Conservation (phyloP, 2,329 filamentous ascomycete species). For the Trichoderma koningiopsis region DNA sequence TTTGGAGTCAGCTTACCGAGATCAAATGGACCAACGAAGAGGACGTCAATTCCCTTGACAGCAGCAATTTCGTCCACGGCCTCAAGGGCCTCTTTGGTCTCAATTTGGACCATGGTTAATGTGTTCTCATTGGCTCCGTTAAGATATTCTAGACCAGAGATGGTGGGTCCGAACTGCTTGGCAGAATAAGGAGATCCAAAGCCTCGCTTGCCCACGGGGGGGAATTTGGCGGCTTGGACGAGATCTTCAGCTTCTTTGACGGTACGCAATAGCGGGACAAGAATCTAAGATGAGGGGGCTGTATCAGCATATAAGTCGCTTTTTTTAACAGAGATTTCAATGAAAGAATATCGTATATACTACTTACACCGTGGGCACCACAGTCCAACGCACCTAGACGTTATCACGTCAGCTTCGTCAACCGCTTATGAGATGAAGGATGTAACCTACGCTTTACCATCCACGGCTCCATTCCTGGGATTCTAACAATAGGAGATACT, state of each 20-base stretch:
- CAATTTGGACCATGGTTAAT: conserved; percentile 68
- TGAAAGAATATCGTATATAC: background rate
- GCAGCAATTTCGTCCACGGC: conserved; percentile 63
- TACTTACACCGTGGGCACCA: conserved; percentile 53
- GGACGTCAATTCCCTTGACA: conserved; percentile 61
- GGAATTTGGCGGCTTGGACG: conserved; percentile 54
- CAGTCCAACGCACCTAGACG: conserved; percentile 50
- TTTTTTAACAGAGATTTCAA: background rate
- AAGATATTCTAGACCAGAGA: conserved; percentile 52
- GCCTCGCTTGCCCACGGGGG: conserved; percentile 51
- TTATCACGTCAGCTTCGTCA: background rate
- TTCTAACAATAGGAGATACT: conserved; percentile 48
- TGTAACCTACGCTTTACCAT: conserved; percentile 48
- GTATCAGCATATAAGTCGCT: background rate
- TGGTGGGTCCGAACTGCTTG: conserved; percentile 46
- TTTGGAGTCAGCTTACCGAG: conserved; percentile 46
- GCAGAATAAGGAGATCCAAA: conserved; percentile 53
- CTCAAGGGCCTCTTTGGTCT: conserved; percentile 64
- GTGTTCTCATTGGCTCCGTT: conserved; percentile 54
- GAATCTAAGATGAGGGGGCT: conserved; percentile 40
- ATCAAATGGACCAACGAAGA: conserved; percentile 69
- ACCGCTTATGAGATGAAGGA: background rate
- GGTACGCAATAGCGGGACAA: conserved; percentile 50
- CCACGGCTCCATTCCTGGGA: conserved; percentile 54
- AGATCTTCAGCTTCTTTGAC: conserved; percentile 49